These are phyloP conservation scores for Pythium volutum DNA, from an alignment of 352 stramenopile species.

Conservation along the genomic window DNA sequence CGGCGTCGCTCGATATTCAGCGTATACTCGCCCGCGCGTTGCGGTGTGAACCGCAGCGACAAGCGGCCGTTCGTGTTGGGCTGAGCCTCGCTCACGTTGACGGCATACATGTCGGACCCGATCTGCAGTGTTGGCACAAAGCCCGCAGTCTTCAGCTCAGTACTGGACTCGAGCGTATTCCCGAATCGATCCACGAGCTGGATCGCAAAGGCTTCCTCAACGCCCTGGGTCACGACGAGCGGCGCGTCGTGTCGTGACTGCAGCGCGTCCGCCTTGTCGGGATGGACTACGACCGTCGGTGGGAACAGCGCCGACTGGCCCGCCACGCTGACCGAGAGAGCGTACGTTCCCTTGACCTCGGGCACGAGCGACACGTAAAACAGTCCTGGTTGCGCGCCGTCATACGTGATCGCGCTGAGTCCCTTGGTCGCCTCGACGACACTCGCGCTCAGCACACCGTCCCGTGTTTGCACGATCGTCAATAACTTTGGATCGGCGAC, in stretches of 20 bases:
- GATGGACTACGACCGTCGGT: constrained; percentile 71
- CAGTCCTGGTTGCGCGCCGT: constrained; percentile 49
- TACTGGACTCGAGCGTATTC: constrained; percentile 87
- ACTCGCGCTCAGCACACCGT: constrained; percentile 46
- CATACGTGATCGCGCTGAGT: constrained; percentile 68
- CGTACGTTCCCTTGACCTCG: constrained; percentile 68
- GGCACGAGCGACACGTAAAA: constrained; percentile 87
- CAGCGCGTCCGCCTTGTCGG: constrained; percentile 63
- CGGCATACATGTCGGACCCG: constrained; percentile 27
- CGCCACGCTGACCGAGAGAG: constrained; percentile 50
- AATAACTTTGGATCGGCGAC: constrained; percentile 49
- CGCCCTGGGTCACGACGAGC: constrained; percentile 77
- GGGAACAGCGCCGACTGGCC: constrained; percentile 57
- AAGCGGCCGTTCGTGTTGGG: constrained; percentile 90
- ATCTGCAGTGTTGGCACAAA: constrained; percentile 60
- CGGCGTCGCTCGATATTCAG: constrained; percentile 74
- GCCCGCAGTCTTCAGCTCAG: constrained; percentile 42
- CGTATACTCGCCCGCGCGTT: constrained; percentile 76
- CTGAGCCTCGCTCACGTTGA: constrained; percentile 45
- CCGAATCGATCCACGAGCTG: constrained; percentile 90
- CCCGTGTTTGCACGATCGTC: constrained; percentile 33
- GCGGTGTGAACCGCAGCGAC: constrained; percentile 69
- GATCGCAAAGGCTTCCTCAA: constrained; percentile 75
- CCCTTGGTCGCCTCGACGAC: constrained; percentile 64
- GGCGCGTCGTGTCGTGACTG: constrained; percentile 76